phyloP scores from a whole-genome alignment of 805 yeast genomes.

The Yarrowia sp. region DNA sequence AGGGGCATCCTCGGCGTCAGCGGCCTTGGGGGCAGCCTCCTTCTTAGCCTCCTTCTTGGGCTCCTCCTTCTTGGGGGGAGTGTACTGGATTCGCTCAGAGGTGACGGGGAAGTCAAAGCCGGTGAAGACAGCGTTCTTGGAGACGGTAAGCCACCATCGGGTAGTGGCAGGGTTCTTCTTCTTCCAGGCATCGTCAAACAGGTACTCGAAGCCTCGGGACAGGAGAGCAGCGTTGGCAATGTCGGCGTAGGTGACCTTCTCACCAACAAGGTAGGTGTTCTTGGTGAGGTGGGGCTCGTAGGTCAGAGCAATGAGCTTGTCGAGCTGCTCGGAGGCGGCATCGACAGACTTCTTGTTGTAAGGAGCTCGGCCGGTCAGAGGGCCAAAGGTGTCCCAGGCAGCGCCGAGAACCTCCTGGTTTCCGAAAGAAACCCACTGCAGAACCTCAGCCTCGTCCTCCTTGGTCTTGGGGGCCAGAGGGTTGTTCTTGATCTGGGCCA shows the following conservation, averaged over 20 bases:
- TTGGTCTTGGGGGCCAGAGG: constrained; percentile 69
- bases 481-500: constrained; percentile 44
- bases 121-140: constrained; percentile 55
- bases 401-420: constrained; percentile 68
- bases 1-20: constrained; percentile 52
- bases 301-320: constrained; percentile 53
- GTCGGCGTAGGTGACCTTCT: constrained; percentile 71
- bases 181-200: constrained; percentile 73
- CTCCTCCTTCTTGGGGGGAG: constrained; percentile 80
- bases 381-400: constrained; percentile 60
- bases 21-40: constrained; percentile 53
- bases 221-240: constrained; percentile 59
- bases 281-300: constrained; percentile 51
- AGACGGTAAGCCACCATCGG: constrained; percentile 75
- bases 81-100: constrained; percentile 69
- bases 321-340: constrained; percentile 53
- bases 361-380: constrained; percentile 68
- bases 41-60: constrained; percentile 54
- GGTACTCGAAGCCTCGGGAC: constrained; percentile 56
- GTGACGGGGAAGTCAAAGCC: constrained; percentile 62
- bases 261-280: constrained; percentile 75
- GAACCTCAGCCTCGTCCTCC: constrained; percentile 67
- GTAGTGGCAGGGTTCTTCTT: constrained; percentile 63
- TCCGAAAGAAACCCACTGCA: constrained; percentile 80
- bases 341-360: constrained; percentile 79